Percentiles rank a stretch among this genome's conserved stretches.
Conservation (phyloP, 78 protist species). For the Abeoforma whisleri region DNA sequence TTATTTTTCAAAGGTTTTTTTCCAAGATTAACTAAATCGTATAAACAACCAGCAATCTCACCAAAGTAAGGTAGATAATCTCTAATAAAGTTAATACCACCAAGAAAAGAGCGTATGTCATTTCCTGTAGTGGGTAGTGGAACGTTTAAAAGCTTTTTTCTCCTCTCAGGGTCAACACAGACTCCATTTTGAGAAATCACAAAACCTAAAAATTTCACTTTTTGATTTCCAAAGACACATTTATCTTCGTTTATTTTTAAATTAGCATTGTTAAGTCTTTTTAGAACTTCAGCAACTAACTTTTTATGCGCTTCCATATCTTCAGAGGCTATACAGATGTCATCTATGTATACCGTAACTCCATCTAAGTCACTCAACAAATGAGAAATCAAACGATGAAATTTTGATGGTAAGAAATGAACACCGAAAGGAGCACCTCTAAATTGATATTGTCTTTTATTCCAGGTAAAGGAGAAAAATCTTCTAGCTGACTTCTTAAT, state of each 20-base stretch:
- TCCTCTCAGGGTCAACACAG: neutral
- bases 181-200: neutral
- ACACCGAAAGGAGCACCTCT: neutral
- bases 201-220: neutral
- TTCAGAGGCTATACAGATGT: neutral
- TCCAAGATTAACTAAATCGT: neutral
- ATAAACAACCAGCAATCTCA: neutral
- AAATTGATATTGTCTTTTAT: neutral
- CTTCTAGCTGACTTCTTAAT: too few relatives aligned
- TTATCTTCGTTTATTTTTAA: too few relatives aligned
- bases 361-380: neutral
- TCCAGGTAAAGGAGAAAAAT: neutral
- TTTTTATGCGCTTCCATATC: neutral
- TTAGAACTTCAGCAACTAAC: neutral
- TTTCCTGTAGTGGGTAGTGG: neutral
- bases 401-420: neutral
- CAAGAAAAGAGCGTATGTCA: neutral
- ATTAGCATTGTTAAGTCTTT: neutral
- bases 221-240: neutral
- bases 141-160: too few relatives aligned
- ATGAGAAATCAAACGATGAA: neutral
- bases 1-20: too few relatives aligned
- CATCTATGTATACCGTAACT: neutral
- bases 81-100: neutral
- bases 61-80: neutral